Percentiles rank a stretch among this genome's conserved stretches.
Evolutionary conservation across 805 yeast genomes (phyloP).

Genomic region (Metschnikowia aberdeeniae): DNA sequence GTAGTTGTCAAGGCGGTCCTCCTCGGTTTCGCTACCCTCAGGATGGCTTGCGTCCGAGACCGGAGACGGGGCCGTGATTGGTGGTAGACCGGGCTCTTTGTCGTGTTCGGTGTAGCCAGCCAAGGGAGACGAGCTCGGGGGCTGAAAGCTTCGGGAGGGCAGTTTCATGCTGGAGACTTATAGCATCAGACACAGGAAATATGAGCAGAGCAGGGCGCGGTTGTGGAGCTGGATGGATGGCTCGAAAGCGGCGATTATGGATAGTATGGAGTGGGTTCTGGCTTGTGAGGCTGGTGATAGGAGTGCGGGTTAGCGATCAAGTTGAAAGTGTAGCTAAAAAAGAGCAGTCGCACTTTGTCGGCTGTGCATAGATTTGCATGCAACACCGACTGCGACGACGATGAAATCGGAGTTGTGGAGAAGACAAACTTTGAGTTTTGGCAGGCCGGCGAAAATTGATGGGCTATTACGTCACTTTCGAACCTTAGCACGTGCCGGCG

Average conservation of each 20-base stretch:
- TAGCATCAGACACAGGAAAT: not conserved
- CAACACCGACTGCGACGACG: too few relatives aligned
- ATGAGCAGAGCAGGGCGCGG: not conserved
- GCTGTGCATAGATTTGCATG: not conserved
- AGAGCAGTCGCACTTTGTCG: slow-evolving; percentile 2
- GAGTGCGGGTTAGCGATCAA: not conserved
- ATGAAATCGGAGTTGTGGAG: too few relatives aligned
- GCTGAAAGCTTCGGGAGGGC: slow-evolving; percentile 14
- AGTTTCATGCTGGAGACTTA: slow-evolving; percentile 5
- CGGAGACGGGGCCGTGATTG: slow-evolving; percentile 4
- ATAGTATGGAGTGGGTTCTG: too few relatives aligned
- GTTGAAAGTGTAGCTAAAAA: not conserved
- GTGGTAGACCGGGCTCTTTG: not conserved
- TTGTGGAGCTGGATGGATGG: not conserved
- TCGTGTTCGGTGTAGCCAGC: slow-evolving; percentile 5
- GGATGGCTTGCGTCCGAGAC: slow-evolving; percentile 1
- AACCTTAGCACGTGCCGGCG: too few relatives aligned
- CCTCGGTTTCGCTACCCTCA: slow-evolving; percentile 8
- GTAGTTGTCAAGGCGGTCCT: slow-evolving; percentile 9
- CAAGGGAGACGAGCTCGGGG: slow-evolving; percentile 19
- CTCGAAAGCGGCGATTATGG: not conserved
- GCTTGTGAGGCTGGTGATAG: not conserved
- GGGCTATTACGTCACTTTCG: too few relatives aligned
- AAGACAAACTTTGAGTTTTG: too few relatives aligned
- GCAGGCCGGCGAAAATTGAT: too few relatives aligned